Conservation (phyloP, 306 rosid species). For the Senna tora region DNA sequence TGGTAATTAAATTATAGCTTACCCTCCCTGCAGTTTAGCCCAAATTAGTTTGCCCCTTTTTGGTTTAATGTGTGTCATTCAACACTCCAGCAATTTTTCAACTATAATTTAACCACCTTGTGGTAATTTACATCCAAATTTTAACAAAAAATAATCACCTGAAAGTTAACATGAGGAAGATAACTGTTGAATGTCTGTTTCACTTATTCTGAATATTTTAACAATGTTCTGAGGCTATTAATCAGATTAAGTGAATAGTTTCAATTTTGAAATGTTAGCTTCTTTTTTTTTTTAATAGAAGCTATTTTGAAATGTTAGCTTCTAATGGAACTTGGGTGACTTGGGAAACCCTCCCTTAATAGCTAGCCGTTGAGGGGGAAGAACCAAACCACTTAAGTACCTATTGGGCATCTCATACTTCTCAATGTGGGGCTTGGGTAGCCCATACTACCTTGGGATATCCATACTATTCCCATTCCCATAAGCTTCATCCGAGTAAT, state of each 20-base stretch:
- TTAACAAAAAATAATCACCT: not conserved
- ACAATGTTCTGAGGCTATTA: not conserved
- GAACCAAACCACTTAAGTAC: no score
- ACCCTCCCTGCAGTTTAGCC: not conserved
- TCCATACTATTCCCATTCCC: no score
- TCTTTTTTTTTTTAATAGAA: no score
- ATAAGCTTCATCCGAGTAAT: not conserved
- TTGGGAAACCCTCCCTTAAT: no score
- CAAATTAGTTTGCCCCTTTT: not conserved
- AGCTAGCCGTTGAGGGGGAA: no score
- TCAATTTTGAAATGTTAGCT: not conserved
- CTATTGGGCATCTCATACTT: no score
- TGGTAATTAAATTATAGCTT: not conserved
- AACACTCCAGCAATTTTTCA: not conserved
- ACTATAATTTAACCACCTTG: no score
- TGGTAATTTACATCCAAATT: not conserved
- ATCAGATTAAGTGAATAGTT: not conserved
- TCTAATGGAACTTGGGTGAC: not conserved
- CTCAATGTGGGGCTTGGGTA: no score
- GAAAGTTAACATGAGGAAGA: not conserved
- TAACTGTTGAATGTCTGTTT: not conserved
- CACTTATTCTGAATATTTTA: not conserved
- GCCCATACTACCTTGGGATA: no score
- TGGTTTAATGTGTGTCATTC: not conserved
- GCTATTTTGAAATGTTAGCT: not conserved